Evolutionary conservation across 345 rosid species (phyloP), one percentile per base, ranked within the genome.

Genomic region (Nephelium lappaceum): DNA sequence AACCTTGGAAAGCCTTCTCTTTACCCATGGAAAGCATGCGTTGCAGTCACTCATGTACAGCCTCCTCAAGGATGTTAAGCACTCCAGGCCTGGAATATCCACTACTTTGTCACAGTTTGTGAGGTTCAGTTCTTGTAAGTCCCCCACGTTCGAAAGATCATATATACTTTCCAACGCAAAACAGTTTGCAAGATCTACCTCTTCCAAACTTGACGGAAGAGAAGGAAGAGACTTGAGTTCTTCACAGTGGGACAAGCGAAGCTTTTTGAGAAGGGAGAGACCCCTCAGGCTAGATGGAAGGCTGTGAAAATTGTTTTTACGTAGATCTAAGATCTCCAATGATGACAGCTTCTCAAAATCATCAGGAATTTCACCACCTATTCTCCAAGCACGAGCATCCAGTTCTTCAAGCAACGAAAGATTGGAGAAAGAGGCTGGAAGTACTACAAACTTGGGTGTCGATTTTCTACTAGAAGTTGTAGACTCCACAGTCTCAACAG

Each of bases 231-330:
- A 80, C 75, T 23, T 60, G 1, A 88, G 90, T 76, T 85, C 77
- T 41, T 76, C 41, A 65, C 91, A 90, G 24, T 80, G 12, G 12
- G 80, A 57, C 79, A 90, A 75, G 3, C 0, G 7, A 27, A 90
- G 89, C 4, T 74, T 57, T 78, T 60, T 82, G 11, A 90, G 89
- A 78, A 65, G 66, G 27, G 85, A 77, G 8, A 88, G 89, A 16
- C 86, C 89, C 67, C 65, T 63, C 31, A 90, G 79, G 74, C 91
- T 90, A 11, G 88, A 83, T 11, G 93, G 88, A 62, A 88, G 88
- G 61, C 84, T 80, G 82, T 72, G 74, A 53, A 90, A 84, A 5
- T 84, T 77, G 71, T 86, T 90, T 69, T 79, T 24, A 25, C 85
- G 85, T 1, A 90, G 73, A 5, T 84, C 36, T 81, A 90, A 53